Percentiles rank a stretch among this genome's conserved stretches.
These are phyloP conservation scores for Vitis riparia DNA, from an alignment of 164 flowering plant genomes.

Conservation along the genomic window DNA sequence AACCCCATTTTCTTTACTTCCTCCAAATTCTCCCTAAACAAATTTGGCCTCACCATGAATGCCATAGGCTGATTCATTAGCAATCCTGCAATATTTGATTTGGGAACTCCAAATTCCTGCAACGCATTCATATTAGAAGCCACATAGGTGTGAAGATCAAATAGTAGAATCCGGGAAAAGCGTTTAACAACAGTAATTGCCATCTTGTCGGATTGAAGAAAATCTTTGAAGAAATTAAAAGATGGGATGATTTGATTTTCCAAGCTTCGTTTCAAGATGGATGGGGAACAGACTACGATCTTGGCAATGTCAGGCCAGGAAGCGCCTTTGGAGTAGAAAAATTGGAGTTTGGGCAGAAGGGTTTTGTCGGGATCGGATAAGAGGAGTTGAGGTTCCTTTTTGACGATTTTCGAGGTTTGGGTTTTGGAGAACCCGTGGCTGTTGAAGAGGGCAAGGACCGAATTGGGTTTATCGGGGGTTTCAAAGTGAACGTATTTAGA, in stretches of 20 bases:
- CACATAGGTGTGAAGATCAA: background rate
- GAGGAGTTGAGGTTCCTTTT: slow-evolving; percentile 1
- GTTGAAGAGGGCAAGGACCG: too few species aligned
- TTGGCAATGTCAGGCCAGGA: slow-evolving; percentile 5
- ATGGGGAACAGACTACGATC: slow-evolving; percentile 1
- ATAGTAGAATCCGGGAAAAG: background rate
- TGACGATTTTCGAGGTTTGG: slow-evolving; percentile 8
- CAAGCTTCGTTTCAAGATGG: slow-evolving; percentile 15
- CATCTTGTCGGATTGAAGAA: background rate
- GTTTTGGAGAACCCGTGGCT: slow-evolving; percentile 6
- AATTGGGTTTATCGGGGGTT: too few species aligned
- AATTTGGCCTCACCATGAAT: background rate
- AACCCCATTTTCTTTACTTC: slow-evolving; percentile 16
- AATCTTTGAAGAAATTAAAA: slow-evolving; percentile 1
- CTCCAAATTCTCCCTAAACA: background rate
- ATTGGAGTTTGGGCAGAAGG: slow-evolving; percentile 17
- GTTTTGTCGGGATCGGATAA: slow-evolving; percentile 1
- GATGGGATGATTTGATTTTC: slow-evolving; percentile 12
- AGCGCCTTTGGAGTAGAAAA: slow-evolving; percentile 12
- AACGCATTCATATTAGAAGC: slow-evolving; percentile 11
- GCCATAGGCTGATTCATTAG: background rate
- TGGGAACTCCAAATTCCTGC: slow-evolving; percentile 19
- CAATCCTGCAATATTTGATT: background rate
- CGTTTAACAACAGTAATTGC: background rate
- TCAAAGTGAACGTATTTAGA: too few species aligned